Evolutionary conservation across 345 rosid species (phyloP), one percentile per base, ranked within the genome.

Genomic region (Fremontodendron californicum): DNA sequence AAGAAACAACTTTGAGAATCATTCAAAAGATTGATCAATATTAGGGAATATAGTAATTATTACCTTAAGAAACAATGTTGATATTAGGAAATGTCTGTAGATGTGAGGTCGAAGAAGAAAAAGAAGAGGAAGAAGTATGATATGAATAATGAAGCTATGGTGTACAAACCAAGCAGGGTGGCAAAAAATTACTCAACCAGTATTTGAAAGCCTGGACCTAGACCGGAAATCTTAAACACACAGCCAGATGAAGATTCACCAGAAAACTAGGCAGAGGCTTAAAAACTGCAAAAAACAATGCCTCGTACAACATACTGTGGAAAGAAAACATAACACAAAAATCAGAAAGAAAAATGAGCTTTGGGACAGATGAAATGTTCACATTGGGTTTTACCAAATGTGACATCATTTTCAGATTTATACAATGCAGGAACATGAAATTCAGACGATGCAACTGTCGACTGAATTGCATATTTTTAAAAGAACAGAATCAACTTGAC

Each of bases 311-410:
- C 75, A 81, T 63, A 55, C 6, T 79, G 81, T 74, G 68, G 68
- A 49, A 70, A 76, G 51, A 71, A 67, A 66, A 48, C 43, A 76
- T 66, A 74, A 58, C 69, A 12, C 60, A 80, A 75, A 74, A 69
- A 58, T 27, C 43, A 78, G 72, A 68, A 76, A 69, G 75, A 61
- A 55, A 74, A 68, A 61, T 23, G 66, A 52, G 82, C 49, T 68
- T 62, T 73, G 76, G 82, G 82, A 82, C 77, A 81, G 79, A 77
- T 78, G 82, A 84, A 78, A 76, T 84, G 86, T 90, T 87, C 87
- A 81, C 94, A 80, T 73, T 79, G 73, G 89, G 64, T 82, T 85
- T 80, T 76, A 84, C 87, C 82, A 82, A 82, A 81, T 82, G 88
- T 84, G 90, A 82, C 82, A 86, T 82, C 76, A 81, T 76, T 80